phyloP scores from a whole-genome alignment of 805 yeast species.

The Lachancea sp. region DNA sequence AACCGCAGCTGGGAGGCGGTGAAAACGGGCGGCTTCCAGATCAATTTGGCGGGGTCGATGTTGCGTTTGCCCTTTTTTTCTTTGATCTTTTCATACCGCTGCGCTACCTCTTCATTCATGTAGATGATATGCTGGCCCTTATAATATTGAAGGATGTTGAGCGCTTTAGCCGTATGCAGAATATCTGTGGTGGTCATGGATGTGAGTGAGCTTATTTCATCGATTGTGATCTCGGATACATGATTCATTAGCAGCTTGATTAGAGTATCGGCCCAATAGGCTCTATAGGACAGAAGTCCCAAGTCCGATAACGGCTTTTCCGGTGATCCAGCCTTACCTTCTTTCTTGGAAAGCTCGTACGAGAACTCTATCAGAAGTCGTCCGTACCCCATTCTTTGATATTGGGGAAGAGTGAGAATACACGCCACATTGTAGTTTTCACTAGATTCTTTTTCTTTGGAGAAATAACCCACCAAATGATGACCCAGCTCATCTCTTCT shows the following conservation, averaged over 20 bases:
- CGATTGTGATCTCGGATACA: slow-evolving; percentile 68
- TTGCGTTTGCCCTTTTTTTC: slow-evolving; percentile 63
- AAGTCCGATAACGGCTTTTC: slow-evolving; percentile 95
- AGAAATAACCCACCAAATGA: slow-evolving; percentile 92
- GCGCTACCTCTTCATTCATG: slow-evolving; percentile 74
- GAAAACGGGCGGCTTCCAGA: slow-evolving; percentile 91
- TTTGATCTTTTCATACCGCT: slow-evolving; percentile 62
- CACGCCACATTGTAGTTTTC: slow-evolving; percentile 96
- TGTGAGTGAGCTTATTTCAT: slow-evolving; percentile 78
- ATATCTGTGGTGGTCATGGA: slow-evolving; percentile 97
- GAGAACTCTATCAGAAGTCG: slow-evolving; percentile 87
- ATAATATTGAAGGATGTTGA: slow-evolving; percentile 83
- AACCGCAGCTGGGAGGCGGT: slow-evolving; percentile 94
- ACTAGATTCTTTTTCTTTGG: slow-evolving; percentile 94
- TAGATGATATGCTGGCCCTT: slow-evolving; percentile 92
- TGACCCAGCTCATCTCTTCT: slow-evolving; percentile 84
- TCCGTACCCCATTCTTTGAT: slow-evolving; percentile 93
- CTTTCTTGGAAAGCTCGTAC: slow-evolving; percentile 81
- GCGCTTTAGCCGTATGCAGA: slow-evolving; percentile 84
- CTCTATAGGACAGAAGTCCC: slow-evolving; percentile 88
- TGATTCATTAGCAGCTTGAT: slow-evolving; percentile 65
- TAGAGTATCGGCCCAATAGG: slow-evolving; percentile 92
- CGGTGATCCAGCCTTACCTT: slow-evolving; percentile 90
- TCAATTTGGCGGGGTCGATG: slow-evolving; percentile 62
- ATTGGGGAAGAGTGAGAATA: slow-evolving; percentile 91